Percentiles rank a stretch among this genome's conserved stretches.
Evolutionary conservation across 768 basidiomycete species (phyloP).

Genomic region (Suillus subluteus): DNA sequence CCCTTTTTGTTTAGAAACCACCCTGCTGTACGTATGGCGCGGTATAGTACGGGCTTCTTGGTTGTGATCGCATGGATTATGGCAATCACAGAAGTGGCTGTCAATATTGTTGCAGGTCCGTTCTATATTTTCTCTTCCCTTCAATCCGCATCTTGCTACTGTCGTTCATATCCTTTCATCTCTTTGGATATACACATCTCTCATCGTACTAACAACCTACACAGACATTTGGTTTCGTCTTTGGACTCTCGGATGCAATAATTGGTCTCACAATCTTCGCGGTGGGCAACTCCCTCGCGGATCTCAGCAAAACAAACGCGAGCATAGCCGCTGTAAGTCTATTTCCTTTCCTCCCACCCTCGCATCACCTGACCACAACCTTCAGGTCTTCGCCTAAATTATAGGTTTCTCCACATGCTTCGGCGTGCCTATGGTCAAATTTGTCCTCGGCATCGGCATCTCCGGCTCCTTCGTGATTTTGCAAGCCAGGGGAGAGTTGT

Average conservation of each 20-base stretch:
- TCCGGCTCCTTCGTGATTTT: constrained; percentile 86
- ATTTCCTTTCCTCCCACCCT: background rate
- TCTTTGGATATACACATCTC: background rate
- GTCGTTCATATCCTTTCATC: background rate
- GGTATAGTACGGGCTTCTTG: constrained; percentile 89
- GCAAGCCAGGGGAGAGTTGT: constrained; percentile 57
- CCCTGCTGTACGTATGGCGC: constrained; percentile 59
- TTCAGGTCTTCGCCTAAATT: constrained; percentile 79
- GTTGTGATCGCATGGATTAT: constrained; percentile 97
- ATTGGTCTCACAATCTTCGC: constrained; percentile 97
- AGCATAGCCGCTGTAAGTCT: constrained; percentile 75
- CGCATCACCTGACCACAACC: background rate
- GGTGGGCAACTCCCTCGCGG: constrained; percentile 92
- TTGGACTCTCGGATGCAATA: constrained; percentile 95
- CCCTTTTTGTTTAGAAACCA: constrained; percentile 39
- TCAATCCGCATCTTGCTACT: background rate
- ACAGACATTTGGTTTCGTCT: constrained; percentile 89
- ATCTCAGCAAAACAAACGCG: constrained; percentile 89
- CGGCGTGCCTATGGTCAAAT: constrained; percentile 90
- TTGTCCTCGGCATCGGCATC: constrained; percentile 86
- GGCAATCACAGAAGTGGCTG: constrained; percentile 95
- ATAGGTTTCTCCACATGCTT: constrained; percentile 98
- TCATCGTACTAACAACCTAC: constrained; percentile 16
- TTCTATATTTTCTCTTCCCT: background rate
- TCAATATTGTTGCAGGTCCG: constrained; percentile 81